Evolutionary conservation across 805 yeast genomes (phyloP), one percentile per base, ranked within the genome.

Genomic region (Metschnikowia bowlesiae): DNA sequence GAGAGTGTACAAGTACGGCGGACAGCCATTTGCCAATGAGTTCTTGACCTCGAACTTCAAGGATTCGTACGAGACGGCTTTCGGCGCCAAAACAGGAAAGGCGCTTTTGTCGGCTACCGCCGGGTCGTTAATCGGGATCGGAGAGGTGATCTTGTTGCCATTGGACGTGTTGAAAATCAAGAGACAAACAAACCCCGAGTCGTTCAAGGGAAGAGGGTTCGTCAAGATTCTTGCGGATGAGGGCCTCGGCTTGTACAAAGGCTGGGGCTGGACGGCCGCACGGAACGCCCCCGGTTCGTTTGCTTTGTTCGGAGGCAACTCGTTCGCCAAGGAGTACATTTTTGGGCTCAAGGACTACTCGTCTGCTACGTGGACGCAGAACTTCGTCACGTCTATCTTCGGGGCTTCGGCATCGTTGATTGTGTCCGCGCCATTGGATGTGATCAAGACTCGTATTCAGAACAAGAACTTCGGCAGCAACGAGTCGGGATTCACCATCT

Each of bases 261-360:
- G 99, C 58, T 91, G 97, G 96, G 98, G 97, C 52, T 94, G 99
- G 99, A 94, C 99, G 53, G 96, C 96, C 60, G 99, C 99, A 40
- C 86, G 99, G 81, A 94, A 94, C 68, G 97, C 98, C 2, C 99
- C 99, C 36, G 99, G 99, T 53, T 89, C 97, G 2, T 94, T 94
- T 66, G 96, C 98, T 14, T 77, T 94, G 51, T 94, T 94, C 61
- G 99, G 99, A 60, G 99, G 98, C 73, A 90, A 92, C 66, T 96
- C 99, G 13, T 94, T 94, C 67, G 98, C 99, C 54, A 94, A 94
- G 75, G 99, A 94, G 74, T 94, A 89, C 74, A 81, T 94, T 53
- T 83, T 89, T 61, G 91, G 91, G 13, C 79, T 94, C 62, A 65
- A 76, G 59, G 99, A 94, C 73, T 90, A 94, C 76, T 78, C 91